These are phyloP conservation scores for Lentinula boryana DNA, from an alignment of 768 basidiomycete genomes.

Conservation along the genomic window DNA sequence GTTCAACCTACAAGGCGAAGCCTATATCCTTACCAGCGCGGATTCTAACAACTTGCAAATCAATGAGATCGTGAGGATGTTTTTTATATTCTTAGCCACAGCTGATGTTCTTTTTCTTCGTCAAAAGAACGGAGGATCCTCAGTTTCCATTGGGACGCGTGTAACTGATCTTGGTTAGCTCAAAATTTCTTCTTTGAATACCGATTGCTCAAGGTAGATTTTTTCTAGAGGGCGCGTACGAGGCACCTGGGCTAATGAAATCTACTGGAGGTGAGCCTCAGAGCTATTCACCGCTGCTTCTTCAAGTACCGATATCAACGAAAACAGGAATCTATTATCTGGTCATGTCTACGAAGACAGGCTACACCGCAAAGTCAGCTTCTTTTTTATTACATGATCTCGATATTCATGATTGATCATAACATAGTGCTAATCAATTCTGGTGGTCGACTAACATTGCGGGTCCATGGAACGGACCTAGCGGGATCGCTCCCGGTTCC, in stretches of 20 bases:
- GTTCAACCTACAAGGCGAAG: background rate
- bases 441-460: background rate
- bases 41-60: conserved; percentile 14
- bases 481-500: background rate
- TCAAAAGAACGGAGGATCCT: background rate
- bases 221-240: background rate
- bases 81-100: background rate
- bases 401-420: conserved; percentile 18
- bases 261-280: background rate
- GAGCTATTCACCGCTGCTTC: too few relatives aligned
- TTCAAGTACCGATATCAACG: background rate
- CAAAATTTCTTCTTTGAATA: too few relatives aligned
- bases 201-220: too few relatives aligned
- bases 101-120: background rate
- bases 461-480: background rate
- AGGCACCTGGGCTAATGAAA: background rate
- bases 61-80: conserved; percentile 6
- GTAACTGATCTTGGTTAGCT: background rate
- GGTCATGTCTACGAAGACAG: conserved; percentile 23
- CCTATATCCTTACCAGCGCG: conserved; percentile 12
- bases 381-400: conserved; percentile 16
- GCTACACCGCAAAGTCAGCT: conserved; percentile 21
- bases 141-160: background rate
- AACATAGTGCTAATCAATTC: conserved; percentile 17
- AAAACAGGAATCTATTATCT: conserved; percentile 15